These are phyloP conservation scores for Ophiocordyceps sinensis DNA, from an alignment of 2,329 filamentous ascomycete genomes.

Conservation along the genomic window DNA sequence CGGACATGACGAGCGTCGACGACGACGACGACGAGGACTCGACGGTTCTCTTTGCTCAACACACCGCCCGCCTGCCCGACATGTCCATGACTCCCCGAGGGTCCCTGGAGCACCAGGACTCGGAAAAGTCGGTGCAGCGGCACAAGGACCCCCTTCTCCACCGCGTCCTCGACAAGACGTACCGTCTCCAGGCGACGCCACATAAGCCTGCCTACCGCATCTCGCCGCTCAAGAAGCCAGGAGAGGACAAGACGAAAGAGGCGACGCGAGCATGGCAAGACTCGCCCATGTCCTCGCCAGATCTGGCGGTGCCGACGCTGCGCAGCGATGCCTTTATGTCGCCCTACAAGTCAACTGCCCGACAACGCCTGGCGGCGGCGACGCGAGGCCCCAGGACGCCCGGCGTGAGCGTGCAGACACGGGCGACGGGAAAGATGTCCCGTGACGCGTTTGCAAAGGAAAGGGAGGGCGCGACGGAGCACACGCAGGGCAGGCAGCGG, in stretches of 20 bases:
- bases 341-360: conserved; percentile 38
- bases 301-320: conserved; percentile 67
- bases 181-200: conserved; percentile 84
- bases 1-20: conserved; percentile 18
- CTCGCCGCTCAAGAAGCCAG: conserved; percentile 26
- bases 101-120: conserved; percentile 11
- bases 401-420: conserved; percentile 76
- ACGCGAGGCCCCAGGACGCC: conserved; percentile 50
- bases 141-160: conserved; percentile 70
- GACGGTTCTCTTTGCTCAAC: conserved; percentile 35
- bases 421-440: conserved; percentile 33
- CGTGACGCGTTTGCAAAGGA: conserved; percentile 30
- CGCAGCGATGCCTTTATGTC: conserved; percentile 77
- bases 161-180: conserved; percentile 88
- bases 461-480: conserved; percentile 8
- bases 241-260: conserved; percentile 15
- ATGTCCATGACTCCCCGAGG: conserved; percentile 49
- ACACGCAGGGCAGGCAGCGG: conserved; percentile 14
- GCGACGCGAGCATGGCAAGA: conserved; percentile 32
- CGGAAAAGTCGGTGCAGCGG: conserved; percentile 19
- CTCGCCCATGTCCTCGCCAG: conserved; percentile 58
- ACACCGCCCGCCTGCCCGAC: conserved; percentile 41
- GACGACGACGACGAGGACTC: conserved; percentile 28
- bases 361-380: conserved; percentile 26
- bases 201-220: conserved; percentile 39